Evolutionary conservation across 2,329 filamentous ascomycete species (phyloP), one percentile per base, ranked within the genome.

Genomic region (Neodidymelliopsis sp.): DNA sequence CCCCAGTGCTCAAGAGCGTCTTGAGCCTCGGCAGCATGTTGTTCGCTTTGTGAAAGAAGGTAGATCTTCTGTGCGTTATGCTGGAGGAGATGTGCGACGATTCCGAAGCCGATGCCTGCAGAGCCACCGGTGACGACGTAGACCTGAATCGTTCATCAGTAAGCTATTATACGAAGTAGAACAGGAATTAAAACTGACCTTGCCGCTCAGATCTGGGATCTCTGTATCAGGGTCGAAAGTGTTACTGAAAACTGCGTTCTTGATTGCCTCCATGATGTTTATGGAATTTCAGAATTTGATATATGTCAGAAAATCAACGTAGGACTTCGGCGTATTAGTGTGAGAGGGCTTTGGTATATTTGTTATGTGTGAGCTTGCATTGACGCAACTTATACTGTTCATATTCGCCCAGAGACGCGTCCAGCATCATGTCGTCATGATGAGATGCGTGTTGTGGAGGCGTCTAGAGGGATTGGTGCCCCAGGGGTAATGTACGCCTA

Each of bases 71-170:
- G 63, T 2, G 75, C 68, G 34, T 76, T 77, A 60, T 80, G 77
- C 57, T 81, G 75, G 3, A 82, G 74, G n/a, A 81, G 65, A 53
- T 82, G 79, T 6, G 79, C 77, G 20, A 75, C 72, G 34, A 81
- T 81, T 18, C 78, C 79, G 49, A 75, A 81, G 12, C 79, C 79
- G 23, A 80, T 80, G 15, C 77, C 78, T n/a, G 77, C 74, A 15
- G 72, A 76, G 16, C 77, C 77, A n/a, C 77, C 76, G 0, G 77
- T 80, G 11, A 81, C 74, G 13, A 79, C 66, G 41, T 75, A 81
- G 13, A 77, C 66, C 71, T 77, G 22, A n/a, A n/a, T n/a, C 3
- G 22, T n/a, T n/a, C n/a, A n/a, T n/a, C n/a, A n/a, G n/a, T n/a
- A n/a, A n/a, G n/a, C n/a, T n/a, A n/a, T n/a, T n/a, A n/a, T n/a